Base-by-base conservation (phyloP, 352 stramenopile genomes). In the Elongisporangium prolatum region DNA sequence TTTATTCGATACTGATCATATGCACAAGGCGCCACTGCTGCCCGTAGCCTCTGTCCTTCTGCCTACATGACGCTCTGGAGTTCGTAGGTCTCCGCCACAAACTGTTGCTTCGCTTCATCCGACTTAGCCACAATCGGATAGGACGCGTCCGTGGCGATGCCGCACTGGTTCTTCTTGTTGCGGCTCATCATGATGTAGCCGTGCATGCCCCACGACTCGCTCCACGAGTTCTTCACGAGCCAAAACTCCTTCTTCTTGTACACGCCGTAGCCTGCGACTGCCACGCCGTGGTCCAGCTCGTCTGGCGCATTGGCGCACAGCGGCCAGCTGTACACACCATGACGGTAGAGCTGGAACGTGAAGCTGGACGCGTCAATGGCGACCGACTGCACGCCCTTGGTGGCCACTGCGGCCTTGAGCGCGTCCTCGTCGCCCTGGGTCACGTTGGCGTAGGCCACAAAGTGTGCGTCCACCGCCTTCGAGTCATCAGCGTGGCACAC, bases 211-310 rank as follows among this genome's bases (percentile, higher is more conserved):
- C 92, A 98, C 18, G 66, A 71, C 8, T 72, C 54, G 21, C 84
- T 77, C 95, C 95, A 99, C 56, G 84, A 97, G 74, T 99, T 99
- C 61, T 97, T 89, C 21, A 99, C 75, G 56, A 97, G 80, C 89
- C 91, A 98, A 66, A 97, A 99, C 40, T 94, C 75, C 63, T 97
- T 86, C 18, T 87, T 77, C 54, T 92, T 77, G 54, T 96, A 89
- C 9, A 68, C 67, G 22, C 93, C 96, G 63, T 99, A 99, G 22
- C 96, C 96, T 20, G 97, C 95, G 24, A 95, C 79, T 2, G 93
- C 64, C 8, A 99, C 95, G 57, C 88, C 94, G 71, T 99, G 97
- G 64, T 99, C 95, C 21, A 99, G 76, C 60, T 81, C 74, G 52
- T 88, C 76, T 2, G 54, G 22, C 8, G 37, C 37, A 10, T 72